A percentile compares a stretch with the other conserved stretches of the same genome.
phyloP scores from a whole-genome alignment of 371 early-diverging fungal species.

The Coemansia linderi region DNA sequence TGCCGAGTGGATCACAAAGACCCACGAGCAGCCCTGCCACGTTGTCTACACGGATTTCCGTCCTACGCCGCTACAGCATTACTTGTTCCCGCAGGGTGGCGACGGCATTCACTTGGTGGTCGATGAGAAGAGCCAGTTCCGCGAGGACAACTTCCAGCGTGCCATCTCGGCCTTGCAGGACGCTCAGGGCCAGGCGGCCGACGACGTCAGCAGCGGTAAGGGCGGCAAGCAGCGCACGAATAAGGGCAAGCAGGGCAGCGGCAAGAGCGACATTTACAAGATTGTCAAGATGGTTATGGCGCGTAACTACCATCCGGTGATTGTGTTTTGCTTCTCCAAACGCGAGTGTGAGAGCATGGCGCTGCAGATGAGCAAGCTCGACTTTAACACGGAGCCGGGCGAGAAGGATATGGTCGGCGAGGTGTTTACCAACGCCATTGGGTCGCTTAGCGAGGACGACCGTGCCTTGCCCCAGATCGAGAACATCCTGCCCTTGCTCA shows the following conservation, averaged over 20 bases:
- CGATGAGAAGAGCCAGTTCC: conserved; percentile 93
- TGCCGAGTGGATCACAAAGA: conserved; percentile 98
- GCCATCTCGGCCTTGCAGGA: conserved; percentile 77
- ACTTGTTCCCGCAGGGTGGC: conserved; percentile 90
- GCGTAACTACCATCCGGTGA: conserved; percentile 97
- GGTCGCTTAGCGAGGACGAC: conserved; percentile 90
- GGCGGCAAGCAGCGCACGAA: conserved; percentile 51
- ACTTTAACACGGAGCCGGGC: conserved; percentile 81
- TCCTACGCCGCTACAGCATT: conserved; percentile 98
- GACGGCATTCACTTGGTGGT: conserved; percentile 95
- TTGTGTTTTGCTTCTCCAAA: conserved; percentile 98
- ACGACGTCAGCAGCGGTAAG: conserved; percentile 52
- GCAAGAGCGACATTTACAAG: conserved; percentile 83
- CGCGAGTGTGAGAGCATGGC: conserved; percentile 97
- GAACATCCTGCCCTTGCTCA: conserved; percentile 90
- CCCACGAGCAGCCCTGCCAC: conserved; percentile 97
- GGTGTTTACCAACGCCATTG: conserved; percentile 94
- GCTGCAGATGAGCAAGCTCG: conserved; percentile 85
- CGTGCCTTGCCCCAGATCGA: conserved; percentile 93
- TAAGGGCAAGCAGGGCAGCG: conserved; percentile 63
- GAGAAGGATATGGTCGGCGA: conserved; percentile 89
- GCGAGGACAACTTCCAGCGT: conserved; percentile 92
- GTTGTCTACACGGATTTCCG: conserved; percentile 99
- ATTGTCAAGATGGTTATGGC: conserved; percentile 93
- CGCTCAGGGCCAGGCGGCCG: conserved; percentile 62